Evolutionary conservation across 768 basidiomycete species (phyloP), one percentile per base, ranked within the genome.

Genomic region (Tulasnella sp.): DNA sequence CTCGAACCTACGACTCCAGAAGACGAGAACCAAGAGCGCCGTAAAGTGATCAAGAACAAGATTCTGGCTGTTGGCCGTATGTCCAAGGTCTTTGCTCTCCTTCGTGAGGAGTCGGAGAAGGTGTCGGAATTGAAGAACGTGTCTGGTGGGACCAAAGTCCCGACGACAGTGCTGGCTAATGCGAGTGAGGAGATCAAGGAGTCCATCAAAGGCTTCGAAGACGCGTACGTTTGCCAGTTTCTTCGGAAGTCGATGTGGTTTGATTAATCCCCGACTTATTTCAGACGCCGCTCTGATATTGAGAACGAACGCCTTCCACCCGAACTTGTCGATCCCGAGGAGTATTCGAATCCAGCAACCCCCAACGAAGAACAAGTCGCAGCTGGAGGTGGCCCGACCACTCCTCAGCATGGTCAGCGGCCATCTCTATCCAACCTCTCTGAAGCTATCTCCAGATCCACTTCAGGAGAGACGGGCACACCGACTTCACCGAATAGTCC

Each of bases 231-330:
- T 4, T 39, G 37, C 11, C 42, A 52, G 59, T 52, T 35, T 66
- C 36, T 52, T 59, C n/a, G 41, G 12, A 16, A 37, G 40, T 52
- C 70, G 67, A 65, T 40, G 44, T 52, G 22, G 32, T 29, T 65
- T 29, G 34, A 35, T 62, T 71, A 39, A 32, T 40, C 67, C 14
- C 1, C 72, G 29, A 3, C 64, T 8, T 22, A 32, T 36, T 22
- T 36, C 72, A 95, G 94, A 47, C 94, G 95, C 74, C 95, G 95
- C 82, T 94, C 92, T 59, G 97, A 98, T 83, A 98, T 98, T 76
- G 96, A 98, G 81, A 98, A 98, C 81, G 97, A 99, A 81, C 90
- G 95, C 39, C 83, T 98, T n/a, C 97, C 96, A 2, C 96, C 96
- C 1, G 94, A 98, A 17, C 84, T 99, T 19, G 90, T 94, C 79